These are phyloP conservation scores for Pythium monospermum DNA, from an alignment of 352 stramenopile species.

Conservation along the genomic window DNA sequence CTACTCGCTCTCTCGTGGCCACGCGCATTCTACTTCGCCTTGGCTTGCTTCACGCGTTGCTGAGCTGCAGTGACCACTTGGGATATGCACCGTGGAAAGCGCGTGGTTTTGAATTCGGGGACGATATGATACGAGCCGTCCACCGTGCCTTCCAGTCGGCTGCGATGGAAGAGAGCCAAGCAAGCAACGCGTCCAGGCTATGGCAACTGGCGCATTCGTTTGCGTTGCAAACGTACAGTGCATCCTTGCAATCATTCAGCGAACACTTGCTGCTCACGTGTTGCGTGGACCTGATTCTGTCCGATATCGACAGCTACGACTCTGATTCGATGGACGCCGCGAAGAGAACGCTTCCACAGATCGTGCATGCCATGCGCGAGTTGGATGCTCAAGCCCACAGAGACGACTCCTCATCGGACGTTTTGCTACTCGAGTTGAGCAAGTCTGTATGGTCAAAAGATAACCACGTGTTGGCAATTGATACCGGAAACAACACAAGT, in stretches of 20 bases:
- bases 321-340: background rate
- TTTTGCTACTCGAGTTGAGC: too few species aligned
- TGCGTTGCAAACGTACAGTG: constrained; percentile 15
- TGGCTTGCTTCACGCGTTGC: constrained; percentile 9
- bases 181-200: background rate
- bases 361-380: background rate
- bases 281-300: constrained; percentile 1
- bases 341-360: background rate
- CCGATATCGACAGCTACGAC: background rate
- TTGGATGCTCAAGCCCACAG: too few species aligned
- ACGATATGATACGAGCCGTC: background rate
- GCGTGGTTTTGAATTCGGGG: background rate
- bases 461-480: too few species aligned
- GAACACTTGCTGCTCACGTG: constrained; percentile 25
- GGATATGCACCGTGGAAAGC: background rate
- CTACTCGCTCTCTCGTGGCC: background rate
- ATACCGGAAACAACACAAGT: too few species aligned
- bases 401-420: too few species aligned
- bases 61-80: constrained; percentile 6
- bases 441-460: too few species aligned
- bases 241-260: constrained; percentile 13
- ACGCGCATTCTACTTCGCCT: constrained; percentile 14
- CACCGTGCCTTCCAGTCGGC: background rate
- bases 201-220: background rate
- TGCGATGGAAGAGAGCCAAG: background rate